phyloP scores from a whole-genome alignment of 495 filamentous ascomycete species.

The Penicillium pulvis region DNA sequence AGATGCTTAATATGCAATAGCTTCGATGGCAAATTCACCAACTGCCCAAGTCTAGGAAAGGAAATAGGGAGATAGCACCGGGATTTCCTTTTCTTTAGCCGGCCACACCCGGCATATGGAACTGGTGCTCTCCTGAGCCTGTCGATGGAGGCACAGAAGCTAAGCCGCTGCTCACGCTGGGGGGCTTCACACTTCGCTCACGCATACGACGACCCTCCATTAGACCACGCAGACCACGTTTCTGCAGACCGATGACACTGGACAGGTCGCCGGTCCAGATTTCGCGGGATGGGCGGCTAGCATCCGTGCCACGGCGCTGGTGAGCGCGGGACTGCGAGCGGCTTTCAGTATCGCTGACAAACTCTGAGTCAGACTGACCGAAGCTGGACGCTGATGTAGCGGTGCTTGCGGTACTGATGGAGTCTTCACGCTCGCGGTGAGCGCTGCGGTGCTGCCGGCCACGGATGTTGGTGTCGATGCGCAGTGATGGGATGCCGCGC shows the following conservation, averaged over 20 bases:
- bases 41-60: neutral
- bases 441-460: slow-evolving; percentile 20
- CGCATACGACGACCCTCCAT: slow-evolving; percentile 93
- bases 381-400: slow-evolving; percentile 46
- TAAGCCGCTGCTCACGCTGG: slow-evolving; percentile 27
- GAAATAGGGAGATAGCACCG: neutral
- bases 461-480: slow-evolving; percentile 46
- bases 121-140: slow-evolving; percentile 19
- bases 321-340: slow-evolving; percentile 23
- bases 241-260: slow-evolving; percentile 95
- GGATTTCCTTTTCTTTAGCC: slow-evolving; percentile 3
- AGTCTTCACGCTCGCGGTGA: slow-evolving; percentile 44
- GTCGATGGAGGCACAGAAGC: slow-evolving; percentile 21
- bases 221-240: slow-evolving; percentile 84
- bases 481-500: slow-evolving; percentile 44
- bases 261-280: slow-evolving; percentile 85
- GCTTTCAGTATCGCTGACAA: slow-evolving; percentile 29
- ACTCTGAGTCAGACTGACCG: slow-evolving; percentile 47
- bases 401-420: slow-evolving; percentile 45
- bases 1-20: neutral
- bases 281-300: slow-evolving; percentile 45
- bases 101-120: slow-evolving; percentile 25
- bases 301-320: slow-evolving; percentile 39
- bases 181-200: slow-evolving; percentile 58
- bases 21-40: neutral